Evolutionary conservation across 441 rosid genomes (phyloP), one percentile per base, ranked within the genome.

Genomic region (Gossypium gossypioides): DNA sequence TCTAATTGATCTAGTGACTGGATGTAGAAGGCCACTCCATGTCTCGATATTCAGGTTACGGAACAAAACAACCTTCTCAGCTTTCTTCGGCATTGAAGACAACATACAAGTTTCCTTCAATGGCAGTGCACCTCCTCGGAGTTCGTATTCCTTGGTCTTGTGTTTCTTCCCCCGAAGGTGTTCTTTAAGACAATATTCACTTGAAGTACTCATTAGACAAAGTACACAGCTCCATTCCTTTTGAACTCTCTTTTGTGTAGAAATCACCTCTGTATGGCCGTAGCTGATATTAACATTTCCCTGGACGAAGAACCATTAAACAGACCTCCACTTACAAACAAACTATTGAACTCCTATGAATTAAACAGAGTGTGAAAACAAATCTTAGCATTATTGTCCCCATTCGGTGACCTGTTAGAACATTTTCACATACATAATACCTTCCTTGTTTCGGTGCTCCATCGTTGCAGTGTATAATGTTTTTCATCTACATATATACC

Each of bases 161-260:
- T 76, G 83, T 71, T 55, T 72, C 80, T 74, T 78, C 55, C 83
- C 77, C 69, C 4, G 18, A 2, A 79, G 74, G 56, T 82, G 83
- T 16, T 54, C 40, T 69, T 68, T 77, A 18, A 82, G 63, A 42
- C 75, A 62, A 42, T 62, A 57, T 71, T 80, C 75, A 68, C 76
- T 78, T 0, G 80, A 21, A 52, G 81, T 64, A 77, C 64, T 75
- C 15, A 76, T 19, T 68, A 73, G 71, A 74, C 81, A 80, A 34
- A 78, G 65, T 18, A 73, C 74, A 68, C 83, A 80, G 25, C 83
- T 78, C 82, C 82, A 80, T 63, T 78, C 82, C 27, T 61, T 76
- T 72, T 76, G 82, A 64, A 74, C 75, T 63, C 68, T 68, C 68
- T 68, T 72, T 10, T 40, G 44, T 60, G 67, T 6, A 54, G 32